Base-by-base conservation (phyloP, 1,284 basidiomycete species). In the Athelia sp. region DNA sequence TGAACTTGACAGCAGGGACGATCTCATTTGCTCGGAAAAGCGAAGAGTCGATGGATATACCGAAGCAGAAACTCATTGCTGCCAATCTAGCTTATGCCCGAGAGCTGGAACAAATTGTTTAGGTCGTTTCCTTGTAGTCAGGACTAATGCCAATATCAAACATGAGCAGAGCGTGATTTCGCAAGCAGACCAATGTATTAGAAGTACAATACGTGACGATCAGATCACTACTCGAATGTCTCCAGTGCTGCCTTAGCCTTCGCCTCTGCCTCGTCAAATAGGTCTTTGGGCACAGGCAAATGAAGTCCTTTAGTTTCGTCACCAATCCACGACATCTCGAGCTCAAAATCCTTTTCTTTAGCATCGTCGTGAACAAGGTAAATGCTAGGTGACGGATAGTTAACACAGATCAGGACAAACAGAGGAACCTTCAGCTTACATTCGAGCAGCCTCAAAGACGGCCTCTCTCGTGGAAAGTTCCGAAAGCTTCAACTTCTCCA, bases 261-360 rank as follows among this genome's bases (percentile, higher is more conserved):
- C 50, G 75, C 76, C 62, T 97, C 90, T 35, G 96, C 97, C 63
- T 95, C 93, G 22, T 84, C 78, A 46, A 87, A 75, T 53, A 98
- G 72, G 40, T 93, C 93, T 51, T 81, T 81, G 26, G 96, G 96
- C 48, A 99, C 92, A 13, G 83, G 77, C 26, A 81, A 73, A 67
- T 98, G 94, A 48, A 86, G 70, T 44, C 83, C 84, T 23, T 87
- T 84, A 19, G 90, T 91, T 70, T 97, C 93, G 23, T 84, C 78
- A 24, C 93, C 84, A 52, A 98, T 84, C 97, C 97, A 99, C 34
- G 94, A 92, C 78, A 99, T 82, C 69, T 99, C 97, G 21, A 99
- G 80, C 67, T 99, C 97, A 59, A 99, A 99, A 48, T 94, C 90
- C 65, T 97, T 97, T 72, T 99, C 96, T 68, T 98, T 98, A 51